Conservation (phyloP, 345 rosid genomes). For the Linum usitatissimum region DNA sequence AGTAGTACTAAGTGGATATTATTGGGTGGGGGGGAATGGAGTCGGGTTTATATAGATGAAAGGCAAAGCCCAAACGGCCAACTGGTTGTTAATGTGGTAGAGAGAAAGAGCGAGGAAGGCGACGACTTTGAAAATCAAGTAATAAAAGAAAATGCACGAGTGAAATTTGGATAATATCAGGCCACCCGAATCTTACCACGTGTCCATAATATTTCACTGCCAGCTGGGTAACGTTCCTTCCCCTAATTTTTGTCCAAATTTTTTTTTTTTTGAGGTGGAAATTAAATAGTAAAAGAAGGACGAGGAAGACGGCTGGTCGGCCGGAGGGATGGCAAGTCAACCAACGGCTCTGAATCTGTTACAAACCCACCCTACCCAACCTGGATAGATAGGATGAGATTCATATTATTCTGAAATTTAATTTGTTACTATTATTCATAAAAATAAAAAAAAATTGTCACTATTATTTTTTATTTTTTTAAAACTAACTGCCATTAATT, state of each 20-base stretch:
- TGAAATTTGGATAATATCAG: constrained; percentile 14
- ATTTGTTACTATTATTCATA: no score
- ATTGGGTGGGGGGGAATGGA: background rate
- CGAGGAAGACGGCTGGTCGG: background rate
- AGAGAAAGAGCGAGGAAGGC: constrained; percentile 6
- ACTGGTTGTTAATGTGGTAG: background rate
- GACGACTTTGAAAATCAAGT: background rate
- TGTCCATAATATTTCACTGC: background rate
- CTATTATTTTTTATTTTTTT: no score
- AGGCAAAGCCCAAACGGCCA: background rate
- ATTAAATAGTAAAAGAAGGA: background rate
- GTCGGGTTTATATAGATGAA: background rate
- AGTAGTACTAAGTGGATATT: background rate
- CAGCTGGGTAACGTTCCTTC: background rate
- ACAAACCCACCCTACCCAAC: no score
- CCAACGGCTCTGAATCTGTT: constrained; percentile 22
- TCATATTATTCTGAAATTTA: no score
- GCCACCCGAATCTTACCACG: constrained; percentile 20
- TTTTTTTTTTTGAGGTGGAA: background rate
- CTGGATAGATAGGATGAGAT: no score
- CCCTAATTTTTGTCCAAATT: no score
- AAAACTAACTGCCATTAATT: no score
- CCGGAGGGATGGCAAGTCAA: constrained; percentile 32
- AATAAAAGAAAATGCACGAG: background rate
- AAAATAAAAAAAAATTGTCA: no score